These are phyloP conservation scores for Ogataea trehaloabstinens DNA, from an alignment of 805 yeast genomes.

Conservation along the genomic window DNA sequence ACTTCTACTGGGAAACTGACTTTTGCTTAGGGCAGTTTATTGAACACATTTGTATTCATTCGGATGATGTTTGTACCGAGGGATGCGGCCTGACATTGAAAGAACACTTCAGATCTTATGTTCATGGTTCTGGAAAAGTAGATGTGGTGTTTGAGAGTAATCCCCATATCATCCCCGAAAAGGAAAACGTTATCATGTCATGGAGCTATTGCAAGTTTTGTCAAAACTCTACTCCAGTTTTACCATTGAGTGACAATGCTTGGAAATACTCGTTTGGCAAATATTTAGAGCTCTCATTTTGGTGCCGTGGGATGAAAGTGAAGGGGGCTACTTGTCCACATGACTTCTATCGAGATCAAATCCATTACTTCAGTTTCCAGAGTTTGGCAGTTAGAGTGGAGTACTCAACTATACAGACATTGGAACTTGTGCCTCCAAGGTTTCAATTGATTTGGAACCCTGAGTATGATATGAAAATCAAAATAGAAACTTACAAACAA, in stretches of 20 bases:
- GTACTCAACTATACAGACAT: slow-evolving; percentile 68
- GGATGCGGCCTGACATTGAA: slow-evolving; percentile 70
- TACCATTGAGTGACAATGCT: slow-evolving; percentile 80
- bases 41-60: slow-evolving; percentile 73
- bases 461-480: slow-evolving; percentile 62
- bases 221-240: slow-evolving; percentile 67
- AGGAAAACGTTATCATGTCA: slow-evolving; percentile 69
- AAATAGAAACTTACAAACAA: slow-evolving; percentile 56
- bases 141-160: slow-evolving; percentile 70
- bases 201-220: slow-evolving; percentile 93
- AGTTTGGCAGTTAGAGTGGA: slow-evolving; percentile 79
- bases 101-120: slow-evolving; percentile 84
- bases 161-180: slow-evolving; percentile 54
- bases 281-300: slow-evolving; percentile 80
- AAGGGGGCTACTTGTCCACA: slow-evolving; percentile 67
- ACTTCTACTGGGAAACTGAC: slow-evolving; percentile 88
- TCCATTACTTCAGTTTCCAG: slow-evolving; percentile 79
- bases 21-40: slow-evolving; percentile 85
- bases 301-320: slow-evolving; percentile 63
- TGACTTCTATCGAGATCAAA: slow-evolving; percentile 77
- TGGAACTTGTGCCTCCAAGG: slow-evolving; percentile 77
- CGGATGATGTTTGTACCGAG: slow-evolving; percentile 67
- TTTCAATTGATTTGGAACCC: slow-evolving; percentile 71
- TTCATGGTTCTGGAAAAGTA: slow-evolving; percentile 81
- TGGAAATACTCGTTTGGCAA: slow-evolving; percentile 94